Conservation (phyloP, 805 yeast genomes). For the Pichia nakasei region DNA sequence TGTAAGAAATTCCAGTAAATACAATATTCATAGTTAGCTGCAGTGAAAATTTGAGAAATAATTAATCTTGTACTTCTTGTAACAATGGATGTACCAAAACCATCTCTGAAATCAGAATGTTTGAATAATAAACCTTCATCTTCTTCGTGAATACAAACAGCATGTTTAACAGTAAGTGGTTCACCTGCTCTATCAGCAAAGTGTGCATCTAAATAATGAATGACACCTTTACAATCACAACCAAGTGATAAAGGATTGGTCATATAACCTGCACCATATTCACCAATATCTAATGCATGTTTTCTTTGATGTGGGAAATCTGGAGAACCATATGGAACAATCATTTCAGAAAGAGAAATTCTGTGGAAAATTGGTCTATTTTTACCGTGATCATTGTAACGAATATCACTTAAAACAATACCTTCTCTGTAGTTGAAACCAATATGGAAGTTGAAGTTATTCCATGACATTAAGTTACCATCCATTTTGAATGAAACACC, state of each 20-base stretch:
- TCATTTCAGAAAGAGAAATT: slow-evolving; percentile 71
- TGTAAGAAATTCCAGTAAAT: slow-evolving; percentile 77
- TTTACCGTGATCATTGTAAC: slow-evolving; percentile 68
- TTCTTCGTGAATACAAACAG: slow-evolving; percentile 79
- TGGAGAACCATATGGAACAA: slow-evolving; percentile 78
- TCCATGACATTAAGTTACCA: slow-evolving; percentile 67
- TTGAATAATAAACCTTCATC: slow-evolving; percentile 74
- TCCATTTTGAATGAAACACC: slow-evolving; percentile 71
- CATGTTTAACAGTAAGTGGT: slow-evolving; percentile 63
- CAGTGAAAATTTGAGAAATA: slow-evolving; percentile 75
- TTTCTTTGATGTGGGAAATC: slow-evolving; percentile 76
- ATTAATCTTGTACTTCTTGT: slow-evolving; percentile 69
- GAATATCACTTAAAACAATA: slow-evolving; percentile 64
- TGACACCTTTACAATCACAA: slow-evolving; percentile 81
- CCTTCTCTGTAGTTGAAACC: slow-evolving; percentile 87
- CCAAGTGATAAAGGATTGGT: slow-evolving; percentile 72
- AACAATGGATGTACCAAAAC: slow-evolving; percentile 62
- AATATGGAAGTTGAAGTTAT: slow-evolving; percentile 67
- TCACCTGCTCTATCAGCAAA: slow-evolving; percentile 61
- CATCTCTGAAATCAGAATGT: slow-evolving; percentile 80
- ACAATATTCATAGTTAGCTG: slow-evolving; percentile 81
- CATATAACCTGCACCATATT: slow-evolving; percentile 82
- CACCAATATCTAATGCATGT: slow-evolving; percentile 82
- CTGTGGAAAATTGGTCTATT: slow-evolving; percentile 71
- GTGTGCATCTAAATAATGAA: slow-evolving; percentile 76